Evolutionary conservation across 352 stramenopile genomes (phyloP).

Genomic region (Peronospora belbahrii): DNA sequence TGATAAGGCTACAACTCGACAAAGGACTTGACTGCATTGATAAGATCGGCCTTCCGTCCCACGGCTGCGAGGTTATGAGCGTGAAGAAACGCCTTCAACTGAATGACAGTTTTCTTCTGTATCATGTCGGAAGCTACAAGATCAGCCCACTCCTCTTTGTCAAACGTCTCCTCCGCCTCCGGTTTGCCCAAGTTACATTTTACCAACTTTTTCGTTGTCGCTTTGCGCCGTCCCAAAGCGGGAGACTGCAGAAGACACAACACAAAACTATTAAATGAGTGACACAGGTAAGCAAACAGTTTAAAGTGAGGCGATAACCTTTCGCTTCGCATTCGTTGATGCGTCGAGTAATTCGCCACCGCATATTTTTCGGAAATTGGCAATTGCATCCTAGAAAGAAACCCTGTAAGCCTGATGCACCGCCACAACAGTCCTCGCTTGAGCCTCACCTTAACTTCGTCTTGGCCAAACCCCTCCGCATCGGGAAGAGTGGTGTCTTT

Average conservation of each 20-base stretch:
- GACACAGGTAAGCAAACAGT: neutral
- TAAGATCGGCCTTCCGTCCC: slow-evolving; percentile 61
- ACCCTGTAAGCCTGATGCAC: neutral
- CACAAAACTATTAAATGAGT: neutral
- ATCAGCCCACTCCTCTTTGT: slow-evolving; percentile 41
- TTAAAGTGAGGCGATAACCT: slow-evolving; percentile 20
- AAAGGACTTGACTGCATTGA: slow-evolving; percentile 44
- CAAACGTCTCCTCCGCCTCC: slow-evolving; percentile 30
- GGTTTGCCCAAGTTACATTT: slow-evolving; percentile 18
- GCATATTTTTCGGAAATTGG: slow-evolving; percentile 36
- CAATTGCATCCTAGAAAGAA: slow-evolving; percentile 34
- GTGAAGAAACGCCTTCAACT: slow-evolving; percentile 64
- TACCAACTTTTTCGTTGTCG: slow-evolving; percentile 38
- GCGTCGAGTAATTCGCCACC: slow-evolving; percentile 45
- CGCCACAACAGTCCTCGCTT: neutral
- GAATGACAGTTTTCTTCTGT: slow-evolving; percentile 63
- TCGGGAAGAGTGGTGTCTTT: slow-evolving; percentile 75
- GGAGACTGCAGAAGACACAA: slow-evolving; percentile 15
- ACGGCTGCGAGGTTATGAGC: slow-evolving; percentile 33
- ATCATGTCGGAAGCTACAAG: slow-evolving; percentile 42
- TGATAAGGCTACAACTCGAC: slow-evolving; percentile 23
- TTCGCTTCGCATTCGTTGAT: slow-evolving; percentile 40
- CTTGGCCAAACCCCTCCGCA: slow-evolving; percentile 52
- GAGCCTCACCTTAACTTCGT: slow-evolving; percentile 49
- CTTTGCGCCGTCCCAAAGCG: slow-evolving; percentile 16